A percentile compares a stretch with the other conserved stretches of the same genome.
Conservation (phyloP, 371 early-diverging fungal genomes). For the Mortierella sp. region DNA sequence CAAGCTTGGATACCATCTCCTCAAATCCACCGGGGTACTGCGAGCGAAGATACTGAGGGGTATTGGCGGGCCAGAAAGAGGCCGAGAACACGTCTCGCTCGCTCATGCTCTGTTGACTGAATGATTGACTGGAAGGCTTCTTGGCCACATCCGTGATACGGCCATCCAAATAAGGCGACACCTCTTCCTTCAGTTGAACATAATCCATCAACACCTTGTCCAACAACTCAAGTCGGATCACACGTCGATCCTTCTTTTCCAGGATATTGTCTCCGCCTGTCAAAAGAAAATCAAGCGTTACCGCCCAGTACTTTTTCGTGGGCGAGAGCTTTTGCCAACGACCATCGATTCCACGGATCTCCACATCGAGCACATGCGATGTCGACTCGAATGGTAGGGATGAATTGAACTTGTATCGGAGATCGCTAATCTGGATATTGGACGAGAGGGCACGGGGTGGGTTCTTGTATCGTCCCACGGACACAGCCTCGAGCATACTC, state of each 20-base stretch:
- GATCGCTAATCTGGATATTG: conserved; percentile 53
- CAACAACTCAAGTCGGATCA: conserved; percentile 30
- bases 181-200: conserved; percentile 21
- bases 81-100: neutral
- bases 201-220: conserved; percentile 53
- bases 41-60: conserved; percentile 36
- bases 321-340: conserved; percentile 24
- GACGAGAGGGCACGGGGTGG: conserved; percentile 50
- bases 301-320: conserved; percentile 55
- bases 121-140: neutral
- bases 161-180: conserved; percentile 50
- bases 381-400: conserved; percentile 13
- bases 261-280: conserved; percentile 70
- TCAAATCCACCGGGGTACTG: conserved; percentile 38
- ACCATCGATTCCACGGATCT: conserved; percentile 20
- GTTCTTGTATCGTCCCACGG: conserved; percentile 26
- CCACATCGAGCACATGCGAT: conserved; percentile 22
- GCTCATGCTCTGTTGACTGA: neutral
- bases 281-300: conserved; percentile 66
- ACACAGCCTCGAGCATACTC: conserved; percentile 56
- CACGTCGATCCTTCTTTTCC: conserved; percentile 13
- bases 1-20: conserved; percentile 18
- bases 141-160: conserved; percentile 47
- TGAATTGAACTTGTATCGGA: conserved; percentile 36
- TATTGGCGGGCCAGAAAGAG: conserved; percentile 24